These are phyloP conservation scores for Sugiyamaella floridensis DNA, from an alignment of 805 yeast species.

Conservation along the genomic window DNA sequence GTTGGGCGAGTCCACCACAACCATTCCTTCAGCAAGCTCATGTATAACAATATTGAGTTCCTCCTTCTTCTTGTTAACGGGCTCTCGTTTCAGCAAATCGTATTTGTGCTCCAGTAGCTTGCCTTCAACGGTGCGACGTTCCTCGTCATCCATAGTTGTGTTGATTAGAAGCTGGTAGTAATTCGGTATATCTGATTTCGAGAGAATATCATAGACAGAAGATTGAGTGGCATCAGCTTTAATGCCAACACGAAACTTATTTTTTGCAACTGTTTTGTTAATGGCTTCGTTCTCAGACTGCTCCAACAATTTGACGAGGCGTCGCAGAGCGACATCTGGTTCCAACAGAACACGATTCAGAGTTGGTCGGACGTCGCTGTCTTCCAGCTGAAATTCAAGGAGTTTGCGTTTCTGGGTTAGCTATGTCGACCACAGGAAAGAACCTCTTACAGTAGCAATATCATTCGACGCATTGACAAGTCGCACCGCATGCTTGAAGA, in stretches of 20 bases:
- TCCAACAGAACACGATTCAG: conserved; percentile 26
- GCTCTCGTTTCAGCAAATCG: conserved; percentile 46
- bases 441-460: conserved; percentile 13
- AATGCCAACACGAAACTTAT: conserved; percentile 21
- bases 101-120: conserved; percentile 51
- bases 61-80: conserved; percentile 36
- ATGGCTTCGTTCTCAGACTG: conserved; percentile 22
- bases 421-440: neutral
- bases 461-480: conserved; percentile 15
- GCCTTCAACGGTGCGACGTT: conserved; percentile 54
- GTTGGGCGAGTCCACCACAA: conserved; percentile 55
- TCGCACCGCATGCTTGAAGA: conserved; percentile 16
- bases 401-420: conserved; percentile 12
- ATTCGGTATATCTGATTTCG: conserved; percentile 44
- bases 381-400: conserved; percentile 26
- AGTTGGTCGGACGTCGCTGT: conserved; percentile 22
- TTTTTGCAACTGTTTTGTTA: conserved; percentile 17
- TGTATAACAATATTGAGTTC: conserved; percentile 38
- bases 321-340: conserved; percentile 21
- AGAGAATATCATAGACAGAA: conserved; percentile 42
- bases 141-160: conserved; percentile 51
- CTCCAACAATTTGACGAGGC: conserved; percentile 21
- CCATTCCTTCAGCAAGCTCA: conserved; percentile 63
- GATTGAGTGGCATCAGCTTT: conserved; percentile 25
- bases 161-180: conserved; percentile 54